Evolutionary conservation across 192 early-diverging fungal species (phyloP).

Genomic region (Gamsiella multidivaricata): DNA sequence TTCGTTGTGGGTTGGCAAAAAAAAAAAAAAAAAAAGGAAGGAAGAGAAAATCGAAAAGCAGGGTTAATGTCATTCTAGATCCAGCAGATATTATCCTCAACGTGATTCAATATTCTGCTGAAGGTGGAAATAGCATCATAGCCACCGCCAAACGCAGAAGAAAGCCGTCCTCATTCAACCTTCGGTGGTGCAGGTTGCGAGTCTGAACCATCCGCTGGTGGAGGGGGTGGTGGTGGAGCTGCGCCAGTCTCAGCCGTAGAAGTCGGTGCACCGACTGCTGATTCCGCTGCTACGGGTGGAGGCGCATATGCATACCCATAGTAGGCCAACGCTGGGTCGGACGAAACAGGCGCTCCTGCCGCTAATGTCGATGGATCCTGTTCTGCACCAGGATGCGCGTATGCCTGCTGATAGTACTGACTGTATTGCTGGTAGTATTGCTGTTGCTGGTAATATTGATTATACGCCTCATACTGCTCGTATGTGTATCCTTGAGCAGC

Average conservation of each 20-base stretch:
- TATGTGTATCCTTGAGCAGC: constrained; percentile 30
- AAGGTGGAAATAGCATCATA: constrained; percentile 4
- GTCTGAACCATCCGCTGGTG: background rate
- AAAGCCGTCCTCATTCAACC: no score
- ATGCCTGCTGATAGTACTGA: constrained; percentile 41
- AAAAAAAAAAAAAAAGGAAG: background rate
- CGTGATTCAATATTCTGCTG: background rate
- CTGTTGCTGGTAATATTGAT: constrained; percentile 52
- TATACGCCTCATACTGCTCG: constrained; percentile 50
- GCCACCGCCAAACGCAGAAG: background rate
- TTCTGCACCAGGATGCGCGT: constrained; percentile 21
- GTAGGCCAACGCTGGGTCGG: constrained; percentile 44
- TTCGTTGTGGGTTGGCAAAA: no score
- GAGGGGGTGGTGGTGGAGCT: constrained; percentile 26
- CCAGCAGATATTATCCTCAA: no score
- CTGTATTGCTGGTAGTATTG: constrained; percentile 52
- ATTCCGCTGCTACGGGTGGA: constrained; percentile 12
- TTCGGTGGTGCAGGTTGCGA: background rate
- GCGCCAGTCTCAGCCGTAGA: constrained; percentile 6
- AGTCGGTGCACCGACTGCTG: background rate
- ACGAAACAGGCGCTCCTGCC: constrained; percentile 13
- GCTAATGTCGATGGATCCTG: background rate
- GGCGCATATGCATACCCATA: constrained; percentile 42
- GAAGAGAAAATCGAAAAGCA: background rate
- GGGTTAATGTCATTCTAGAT: no score